Percentiles rank a stretch among this genome's conserved stretches.
phyloP scores from a whole-genome alignment of 1,139 yeast species.

The Suhomyces atakaporum region DNA sequence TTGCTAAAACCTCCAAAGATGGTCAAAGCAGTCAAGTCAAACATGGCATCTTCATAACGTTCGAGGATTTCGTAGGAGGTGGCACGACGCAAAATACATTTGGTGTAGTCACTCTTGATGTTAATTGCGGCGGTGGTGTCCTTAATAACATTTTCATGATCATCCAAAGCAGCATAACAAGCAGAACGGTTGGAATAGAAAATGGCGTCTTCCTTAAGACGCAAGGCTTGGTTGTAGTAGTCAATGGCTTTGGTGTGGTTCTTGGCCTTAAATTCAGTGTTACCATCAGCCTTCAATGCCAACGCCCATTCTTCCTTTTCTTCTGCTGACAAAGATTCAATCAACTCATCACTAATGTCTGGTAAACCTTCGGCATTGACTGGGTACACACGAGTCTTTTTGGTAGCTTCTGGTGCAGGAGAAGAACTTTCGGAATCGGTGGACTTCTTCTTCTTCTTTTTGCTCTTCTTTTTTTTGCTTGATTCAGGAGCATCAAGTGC shows the following conservation, averaged over 20 bases:
- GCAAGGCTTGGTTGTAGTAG: slow-evolving; percentile 75
- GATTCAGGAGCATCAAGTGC: slow-evolving; percentile 17
- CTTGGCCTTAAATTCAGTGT: slow-evolving; percentile 71
- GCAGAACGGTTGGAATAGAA: slow-evolving; percentile 95
- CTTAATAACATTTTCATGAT: slow-evolving; percentile 79
- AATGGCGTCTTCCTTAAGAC: slow-evolving; percentile 77
- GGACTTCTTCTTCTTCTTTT: slow-evolving; percentile 40
- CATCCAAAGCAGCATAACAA: slow-evolving; percentile 80
- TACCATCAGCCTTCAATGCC: slow-evolving; percentile 88
- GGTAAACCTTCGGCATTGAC: slow-evolving; percentile 59
- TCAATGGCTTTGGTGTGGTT: slow-evolving; percentile 72
- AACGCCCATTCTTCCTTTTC: slow-evolving; percentile 72
- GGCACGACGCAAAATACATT: slow-evolving; percentile 71
- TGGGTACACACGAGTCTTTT: slow-evolving; percentile 41
- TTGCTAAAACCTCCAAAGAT: slow-evolving; percentile 78
- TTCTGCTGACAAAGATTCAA: slow-evolving; percentile 48
- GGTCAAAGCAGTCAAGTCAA: slow-evolving; percentile 85
- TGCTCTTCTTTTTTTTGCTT: slow-evolving; percentile 40
- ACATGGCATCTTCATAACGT: slow-evolving; percentile 80
- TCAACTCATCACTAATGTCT: slow-evolving; percentile 47
- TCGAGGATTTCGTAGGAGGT: slow-evolving; percentile 84
- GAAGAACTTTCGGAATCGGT: slow-evolving; percentile 20
- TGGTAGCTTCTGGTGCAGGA: slow-evolving; percentile 15
- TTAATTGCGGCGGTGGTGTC: slow-evolving; percentile 86
- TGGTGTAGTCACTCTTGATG: slow-evolving; percentile 85